Evolutionary conservation across 495 filamentous ascomycete species (phyloP).

Genomic region (Aspergillus bertholletiae): DNA sequence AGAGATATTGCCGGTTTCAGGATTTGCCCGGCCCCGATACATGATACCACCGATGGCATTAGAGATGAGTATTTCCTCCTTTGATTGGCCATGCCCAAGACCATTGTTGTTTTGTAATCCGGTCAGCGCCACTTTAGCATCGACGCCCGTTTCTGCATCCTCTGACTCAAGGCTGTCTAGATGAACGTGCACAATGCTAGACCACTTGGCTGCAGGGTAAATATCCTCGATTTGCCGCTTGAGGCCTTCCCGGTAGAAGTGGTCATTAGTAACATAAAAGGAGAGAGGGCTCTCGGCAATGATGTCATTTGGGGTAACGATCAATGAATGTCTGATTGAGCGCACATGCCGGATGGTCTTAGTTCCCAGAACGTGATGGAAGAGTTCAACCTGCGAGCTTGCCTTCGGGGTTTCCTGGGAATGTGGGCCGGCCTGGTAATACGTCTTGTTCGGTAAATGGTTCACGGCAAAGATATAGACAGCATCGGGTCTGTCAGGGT

Average conservation of each 20-base stretch:
- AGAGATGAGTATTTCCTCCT: slow-evolving; percentile 46
- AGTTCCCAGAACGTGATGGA: slow-evolving; percentile 46
- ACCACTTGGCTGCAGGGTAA: slow-evolving; percentile 35
- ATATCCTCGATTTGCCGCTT: slow-evolving; percentile 42
- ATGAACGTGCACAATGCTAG: slow-evolving; percentile 34
- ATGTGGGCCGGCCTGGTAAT: slow-evolving; percentile 2
- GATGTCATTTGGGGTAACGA: slow-evolving; percentile 61
- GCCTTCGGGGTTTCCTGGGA: slow-evolving; percentile 24
- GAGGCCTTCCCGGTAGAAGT: slow-evolving; percentile 46
- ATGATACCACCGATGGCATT: slow-evolving; percentile 36
- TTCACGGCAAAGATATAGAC: slow-evolving; percentile 63
- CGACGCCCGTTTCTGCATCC: slow-evolving; percentile 29
- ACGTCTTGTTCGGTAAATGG: slow-evolving; percentile 47
- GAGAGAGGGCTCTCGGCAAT: slow-evolving; percentile 43
- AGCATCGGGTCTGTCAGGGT: slow-evolving; percentile 36
- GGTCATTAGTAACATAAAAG: slow-evolving; percentile 61
- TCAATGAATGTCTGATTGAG: slow-evolving; percentile 40
- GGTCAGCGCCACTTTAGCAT: slow-evolving; percentile 39
- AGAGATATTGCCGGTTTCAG: slow-evolving; percentile 30
- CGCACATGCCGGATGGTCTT: slow-evolving; percentile 35
- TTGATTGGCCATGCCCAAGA: slow-evolving; percentile 46
- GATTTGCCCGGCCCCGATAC: slow-evolving; percentile 20
- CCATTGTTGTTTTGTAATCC: slow-evolving; percentile 54
- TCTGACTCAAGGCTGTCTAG: slow-evolving; percentile 12
- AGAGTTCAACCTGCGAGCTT: slow-evolving; percentile 55